Base-by-base conservation (phyloP, 441 rosid genomes). In the Croton setiger region DNA sequence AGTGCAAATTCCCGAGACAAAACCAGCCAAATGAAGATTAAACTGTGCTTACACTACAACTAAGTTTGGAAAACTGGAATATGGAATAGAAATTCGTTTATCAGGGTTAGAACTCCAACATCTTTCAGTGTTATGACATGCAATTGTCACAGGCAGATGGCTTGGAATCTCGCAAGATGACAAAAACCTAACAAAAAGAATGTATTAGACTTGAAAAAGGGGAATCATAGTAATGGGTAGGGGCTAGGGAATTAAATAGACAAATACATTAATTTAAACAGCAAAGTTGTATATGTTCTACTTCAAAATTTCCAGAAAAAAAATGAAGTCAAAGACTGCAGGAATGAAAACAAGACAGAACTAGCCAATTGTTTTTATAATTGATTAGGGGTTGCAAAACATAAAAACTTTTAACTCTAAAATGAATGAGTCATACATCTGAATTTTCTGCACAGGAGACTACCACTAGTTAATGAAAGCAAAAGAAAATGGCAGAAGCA, bases 21-120 rank as follows among this genome's bases (percentile, higher is more conserved):
- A 59, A 51, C 60, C 70, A 75, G 43, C 35, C 20, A 52, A 43
- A 55, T 74, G 63, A 67, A 35, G 31, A 45, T 45, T 52, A 68
- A 72, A 58, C 53, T 37, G 31, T 62, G 76, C 96, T 78, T 83
- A 93, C 98, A 94, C 91, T 36, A 86, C 71, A 73, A 79, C 74
- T 71, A 94, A 76, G 80, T 91, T 85, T 41, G 97, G 98, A 73
- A 80, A 91, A 63, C 84, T 78, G 23, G 87, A 82, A 66, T 72
- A 87, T 68, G 97, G 98, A 70, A 72, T 13, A 67, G 81, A 73
- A 53, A 78, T 81, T 78, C 97, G 85, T 66, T 82, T 70, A 71
- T 88, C 95, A 66, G 84, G 75, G 72, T 76, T 79, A 66, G 93
- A 80, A 78, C 82, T 86, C 98, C 98, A 94, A 82, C 96, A 88